phyloP scores from a whole-genome alignment of 306 rosid genomes.

The Citrullus mucosospermus region DNA sequence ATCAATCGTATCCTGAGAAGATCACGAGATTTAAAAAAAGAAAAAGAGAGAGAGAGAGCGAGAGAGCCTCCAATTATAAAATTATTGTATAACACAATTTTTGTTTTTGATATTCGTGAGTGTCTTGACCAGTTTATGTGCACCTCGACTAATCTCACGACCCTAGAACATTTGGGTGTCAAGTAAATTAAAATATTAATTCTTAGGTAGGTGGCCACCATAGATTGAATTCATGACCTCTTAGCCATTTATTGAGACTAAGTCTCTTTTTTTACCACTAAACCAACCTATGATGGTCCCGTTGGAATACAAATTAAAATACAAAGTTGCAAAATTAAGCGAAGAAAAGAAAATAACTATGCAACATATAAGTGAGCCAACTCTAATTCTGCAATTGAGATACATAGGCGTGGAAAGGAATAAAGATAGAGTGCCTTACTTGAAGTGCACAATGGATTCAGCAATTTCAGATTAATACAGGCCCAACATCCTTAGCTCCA shows the following conservation, averaged over 20 bases:
- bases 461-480: conserved; percentile 50
- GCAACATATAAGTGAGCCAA: background rate
- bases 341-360: background rate
- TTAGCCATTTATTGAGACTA: too few relatives aligned
- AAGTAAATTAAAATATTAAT: too few relatives aligned
- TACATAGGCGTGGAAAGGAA: background rate
- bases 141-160: too few relatives aligned
- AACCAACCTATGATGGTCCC: too few relatives aligned
- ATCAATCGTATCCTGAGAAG: background rate
- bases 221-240: too few relatives aligned
- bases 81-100: background rate
- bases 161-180: too few relatives aligned
- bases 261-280: too few relatives aligned
- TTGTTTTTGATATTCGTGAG: too few relatives aligned
- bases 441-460: conserved; percentile 2
- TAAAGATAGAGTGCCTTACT: background rate
- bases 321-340: background rate
- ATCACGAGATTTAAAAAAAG: background rate
- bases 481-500: conserved; percentile 91
- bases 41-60: too few relatives aligned
- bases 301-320: background rate
- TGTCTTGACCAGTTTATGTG: too few relatives aligned
- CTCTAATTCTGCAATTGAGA: background rate
- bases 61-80: background rate
- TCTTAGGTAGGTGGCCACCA: too few relatives aligned